phyloP scores from a whole-genome alignment of 2,329 filamentous ascomycete species.

The Domatiomyces catenatus region DNA sequence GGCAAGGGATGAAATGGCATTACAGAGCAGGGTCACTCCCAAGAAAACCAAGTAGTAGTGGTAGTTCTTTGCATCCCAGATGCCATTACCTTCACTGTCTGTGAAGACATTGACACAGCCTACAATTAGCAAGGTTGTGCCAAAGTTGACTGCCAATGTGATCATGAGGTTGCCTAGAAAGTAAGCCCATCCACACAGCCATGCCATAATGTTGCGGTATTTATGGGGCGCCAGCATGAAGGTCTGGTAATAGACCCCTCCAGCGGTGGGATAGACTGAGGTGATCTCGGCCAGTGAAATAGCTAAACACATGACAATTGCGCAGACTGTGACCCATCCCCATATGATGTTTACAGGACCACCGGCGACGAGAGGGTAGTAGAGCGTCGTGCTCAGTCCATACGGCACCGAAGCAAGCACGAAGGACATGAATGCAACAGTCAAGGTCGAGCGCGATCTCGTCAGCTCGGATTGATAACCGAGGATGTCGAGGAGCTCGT shows the following conservation, averaged over 20 bases:
- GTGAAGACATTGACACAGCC: constrained; percentile 42
- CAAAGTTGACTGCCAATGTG: constrained; percentile 69
- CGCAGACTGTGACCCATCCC: constrained; percentile 55
- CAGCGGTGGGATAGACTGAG: constrained; percentile 60
- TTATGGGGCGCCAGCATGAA: constrained; percentile 53
- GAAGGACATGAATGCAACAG: constrained; percentile 30
- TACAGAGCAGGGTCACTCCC: constrained; percentile 35
- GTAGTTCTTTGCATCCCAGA: constrained; percentile 30
- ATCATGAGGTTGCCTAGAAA: constrained; percentile 70
- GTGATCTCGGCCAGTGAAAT: constrained; percentile 59
- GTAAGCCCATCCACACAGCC: constrained; percentile 62
- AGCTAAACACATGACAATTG: constrained; percentile 57
- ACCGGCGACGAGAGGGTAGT: constrained; percentile 51
- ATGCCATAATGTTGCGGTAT: constrained; percentile 50
- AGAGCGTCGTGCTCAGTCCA: constrained; percentile 54
- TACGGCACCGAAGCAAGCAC: constrained; percentile 62
- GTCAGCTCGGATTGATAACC: constrained; percentile 13
- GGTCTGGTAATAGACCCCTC: constrained; percentile 65
- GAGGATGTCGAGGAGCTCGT: constrained; percentile 9
- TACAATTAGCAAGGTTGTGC: constrained; percentile 41
- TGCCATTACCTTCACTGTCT: constrained; percentile 29
- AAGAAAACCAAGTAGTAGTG: constrained; percentile 36
- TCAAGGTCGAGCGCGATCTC: constrained; percentile 10
- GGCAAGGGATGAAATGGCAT: constrained; percentile 36
- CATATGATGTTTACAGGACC: constrained; percentile 56